Percentiles rank a stretch among this genome's conserved stretches.
Evolutionary conservation across 495 filamentous ascomycete species (phyloP).

Genomic region (Tuber umbilicatum): DNA sequence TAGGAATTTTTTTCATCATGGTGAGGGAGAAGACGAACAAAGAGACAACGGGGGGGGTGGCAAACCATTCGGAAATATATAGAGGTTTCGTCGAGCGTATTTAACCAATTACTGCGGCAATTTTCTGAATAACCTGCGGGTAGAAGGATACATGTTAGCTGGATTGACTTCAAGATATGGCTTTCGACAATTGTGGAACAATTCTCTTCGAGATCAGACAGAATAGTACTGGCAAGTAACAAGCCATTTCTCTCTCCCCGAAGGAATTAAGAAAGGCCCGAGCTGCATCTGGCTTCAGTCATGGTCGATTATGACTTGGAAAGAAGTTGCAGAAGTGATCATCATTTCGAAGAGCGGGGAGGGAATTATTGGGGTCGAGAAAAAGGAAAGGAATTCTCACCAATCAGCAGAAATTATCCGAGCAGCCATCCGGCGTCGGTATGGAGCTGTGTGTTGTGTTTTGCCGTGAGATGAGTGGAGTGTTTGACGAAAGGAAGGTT

Average conservation of each 20-base stretch:
- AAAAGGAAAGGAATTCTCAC: neutral
- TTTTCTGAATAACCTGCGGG: conserved; percentile 8
- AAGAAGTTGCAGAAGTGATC: conserved; percentile 42
- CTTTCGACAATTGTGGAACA: conserved; percentile 3
- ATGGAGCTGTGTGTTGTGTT: neutral
- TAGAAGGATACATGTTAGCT: conserved; percentile 10
- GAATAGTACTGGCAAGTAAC: conserved; percentile 44
- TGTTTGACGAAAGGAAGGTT: neutral
- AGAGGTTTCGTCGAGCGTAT: neutral
- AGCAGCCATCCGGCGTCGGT: neutral
- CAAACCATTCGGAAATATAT: conserved; percentile 23
- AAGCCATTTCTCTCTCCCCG: conserved; percentile 18
- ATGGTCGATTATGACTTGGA: conserved; percentile 43
- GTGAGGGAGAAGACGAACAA: neutral
- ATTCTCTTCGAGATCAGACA: conserved; percentile 33
- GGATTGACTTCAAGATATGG: neutral
- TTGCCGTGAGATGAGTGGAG: conserved; percentile 10
- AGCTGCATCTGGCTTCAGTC: conserved; percentile 41
- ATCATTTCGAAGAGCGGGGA: conserved; percentile 31
- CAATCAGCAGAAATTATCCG: conserved; percentile 10
- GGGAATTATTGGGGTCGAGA: neutral
- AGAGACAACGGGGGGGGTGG: neutral
- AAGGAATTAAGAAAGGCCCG: conserved; percentile 24
- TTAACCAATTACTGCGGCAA: neutral
- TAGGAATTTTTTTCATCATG: conserved; percentile 48